phyloP scores from a whole-genome alignment of 805 yeast species.

The Maudiozyma pseudohumilis region DNA sequence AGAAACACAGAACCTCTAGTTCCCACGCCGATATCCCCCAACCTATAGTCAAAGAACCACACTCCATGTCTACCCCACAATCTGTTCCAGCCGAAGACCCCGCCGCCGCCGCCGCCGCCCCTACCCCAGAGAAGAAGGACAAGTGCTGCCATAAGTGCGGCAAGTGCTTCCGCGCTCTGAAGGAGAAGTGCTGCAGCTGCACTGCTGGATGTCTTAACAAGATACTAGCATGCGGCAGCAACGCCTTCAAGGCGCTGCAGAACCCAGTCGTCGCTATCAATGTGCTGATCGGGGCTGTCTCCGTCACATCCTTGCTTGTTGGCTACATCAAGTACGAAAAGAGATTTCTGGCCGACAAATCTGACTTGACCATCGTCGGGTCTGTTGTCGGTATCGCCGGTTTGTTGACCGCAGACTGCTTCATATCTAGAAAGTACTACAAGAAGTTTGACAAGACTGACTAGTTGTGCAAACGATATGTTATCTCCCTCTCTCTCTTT shows the following conservation, averaged over 20 bases:
- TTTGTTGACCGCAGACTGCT: constrained; percentile 44
- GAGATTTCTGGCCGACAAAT: constrained; percentile 35
- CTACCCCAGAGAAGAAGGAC: background rate
- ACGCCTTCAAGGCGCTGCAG: constrained; percentile 26
- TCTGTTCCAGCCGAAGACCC: background rate
- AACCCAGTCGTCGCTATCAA: constrained; percentile 56
- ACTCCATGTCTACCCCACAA: background rate
- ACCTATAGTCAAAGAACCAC: constrained; percentile 2
- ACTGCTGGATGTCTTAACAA: background rate
- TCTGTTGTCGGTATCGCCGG: constrained; percentile 47
- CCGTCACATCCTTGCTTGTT: constrained; percentile 38
- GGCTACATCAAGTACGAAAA: constrained; percentile 42
- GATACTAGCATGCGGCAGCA: background rate
- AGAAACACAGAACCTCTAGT: background rate
- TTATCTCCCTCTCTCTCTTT: background rate
- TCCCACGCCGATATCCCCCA: background rate
- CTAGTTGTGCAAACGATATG: too few relatives aligned
- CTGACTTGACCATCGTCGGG: constrained; percentile 39
- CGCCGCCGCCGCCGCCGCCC: background rate
- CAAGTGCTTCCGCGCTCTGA: background rate
- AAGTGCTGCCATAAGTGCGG: background rate
- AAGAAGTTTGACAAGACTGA: constrained; percentile 41
- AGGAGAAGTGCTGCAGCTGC: background rate
- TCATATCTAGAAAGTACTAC: constrained; percentile 43
- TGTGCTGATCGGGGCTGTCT: constrained; percentile 39